Evolutionary conservation across 208 protist genomes (phyloP).

Genomic region (Leishmania tarentolae): DNA sequence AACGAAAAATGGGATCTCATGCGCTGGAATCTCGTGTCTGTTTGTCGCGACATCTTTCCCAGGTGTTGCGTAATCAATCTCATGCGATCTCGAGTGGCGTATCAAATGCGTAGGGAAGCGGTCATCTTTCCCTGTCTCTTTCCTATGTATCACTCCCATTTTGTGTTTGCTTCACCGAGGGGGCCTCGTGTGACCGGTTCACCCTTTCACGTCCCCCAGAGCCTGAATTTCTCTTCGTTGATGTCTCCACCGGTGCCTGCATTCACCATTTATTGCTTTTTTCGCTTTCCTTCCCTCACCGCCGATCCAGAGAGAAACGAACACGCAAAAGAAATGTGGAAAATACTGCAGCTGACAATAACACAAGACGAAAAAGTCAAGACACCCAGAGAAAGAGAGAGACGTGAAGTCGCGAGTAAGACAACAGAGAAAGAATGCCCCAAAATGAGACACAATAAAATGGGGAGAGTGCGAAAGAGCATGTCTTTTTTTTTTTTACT

Average conservation of each 20-base stretch:
- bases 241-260: background rate
- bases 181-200: background rate
- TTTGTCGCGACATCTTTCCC: background rate
- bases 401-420: background rate
- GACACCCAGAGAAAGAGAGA: no score
- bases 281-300: background rate
- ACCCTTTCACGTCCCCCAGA: background rate
- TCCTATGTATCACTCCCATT: background rate
- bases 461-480: background rate
- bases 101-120: background rate
- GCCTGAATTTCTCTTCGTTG: background rate
- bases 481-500: background rate
- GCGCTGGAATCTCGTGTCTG: background rate
- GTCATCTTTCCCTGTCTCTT: background rate
- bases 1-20: background rate
- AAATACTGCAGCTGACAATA: background rate
- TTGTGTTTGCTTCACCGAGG: background rate
- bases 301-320: background rate
- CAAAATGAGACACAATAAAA: background rate
- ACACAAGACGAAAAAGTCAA: background rate
- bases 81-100: background rate
- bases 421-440: no score
- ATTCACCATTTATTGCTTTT: background rate
- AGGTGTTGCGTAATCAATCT: background rate
- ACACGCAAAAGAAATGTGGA: background rate